phyloP scores from a whole-genome alignment of 768 basidiomycete species.

The Kwoniella mangroviensis region DNA sequence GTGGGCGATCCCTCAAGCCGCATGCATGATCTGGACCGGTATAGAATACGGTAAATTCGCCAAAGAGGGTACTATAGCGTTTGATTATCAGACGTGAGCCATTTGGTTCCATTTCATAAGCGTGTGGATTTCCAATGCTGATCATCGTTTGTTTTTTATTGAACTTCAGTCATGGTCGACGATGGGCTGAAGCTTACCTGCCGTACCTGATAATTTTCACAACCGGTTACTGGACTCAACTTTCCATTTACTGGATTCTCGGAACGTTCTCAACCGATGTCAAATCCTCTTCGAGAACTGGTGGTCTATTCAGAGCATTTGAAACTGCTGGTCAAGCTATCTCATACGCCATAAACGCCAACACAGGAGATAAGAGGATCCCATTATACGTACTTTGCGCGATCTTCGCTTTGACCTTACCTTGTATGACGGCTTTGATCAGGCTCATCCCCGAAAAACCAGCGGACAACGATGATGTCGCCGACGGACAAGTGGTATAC shows the following conservation, averaged over 20 bases:
- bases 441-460: slow-evolving; percentile 31
- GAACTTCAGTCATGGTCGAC: not conserved
- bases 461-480: slow-evolving; percentile 27
- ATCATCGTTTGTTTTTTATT: no score
- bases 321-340: slow-evolving; percentile 30
- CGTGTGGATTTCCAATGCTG: no score
- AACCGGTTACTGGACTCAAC: slow-evolving; percentile 25
- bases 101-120: no score
- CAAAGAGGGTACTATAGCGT: not conserved
- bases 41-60: slow-evolving; percentile 19
- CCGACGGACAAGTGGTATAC: slow-evolving; percentile 1
- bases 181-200: slow-evolving; percentile 30
- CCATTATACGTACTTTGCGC: slow-evolving; percentile 28
- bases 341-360: slow-evolving; percentile 25
- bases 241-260: slow-evolving; percentile 33
- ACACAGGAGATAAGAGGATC: slow-evolving; percentile 18
- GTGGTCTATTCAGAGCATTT: slow-evolving; percentile 27
- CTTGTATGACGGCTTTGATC: slow-evolving; percentile 25
- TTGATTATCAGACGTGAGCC: slow-evolving; percentile 13
- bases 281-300: slow-evolving; percentile 19
- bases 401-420: slow-evolving; percentile 26
- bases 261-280: slow-evolving; percentile 21
- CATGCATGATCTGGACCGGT: slow-evolving; percentile 21
- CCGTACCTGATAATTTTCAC: slow-evolving; percentile 29
- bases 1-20: slow-evolving; percentile 20